Base-by-base conservation (phyloP, 371 early-diverging fungal species). In the Apophysomyces variabilis region DNA sequence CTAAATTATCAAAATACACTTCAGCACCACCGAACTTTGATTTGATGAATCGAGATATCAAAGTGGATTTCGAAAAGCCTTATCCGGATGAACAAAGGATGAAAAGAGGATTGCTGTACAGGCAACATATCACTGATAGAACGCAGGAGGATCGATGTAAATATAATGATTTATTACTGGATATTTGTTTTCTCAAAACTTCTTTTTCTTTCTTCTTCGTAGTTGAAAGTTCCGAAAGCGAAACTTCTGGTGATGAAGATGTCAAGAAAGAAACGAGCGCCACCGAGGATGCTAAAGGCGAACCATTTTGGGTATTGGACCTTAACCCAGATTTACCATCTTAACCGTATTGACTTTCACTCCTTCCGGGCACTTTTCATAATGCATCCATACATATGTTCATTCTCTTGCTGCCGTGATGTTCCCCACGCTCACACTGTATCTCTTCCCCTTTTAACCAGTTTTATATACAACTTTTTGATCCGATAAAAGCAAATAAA, bases 11-110 rank as follows among this genome's bases (percentile, higher is more conserved):
- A 6, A 82, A 82, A 58, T 82, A 82, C 58, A 79, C 80, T 1
- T 83, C 80, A 3, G 80, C 80, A 62, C 83, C 83, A 16, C 79
- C 80, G 35, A 80, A 80, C 12, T 83, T 83, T 61, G 80, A 80
- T 44, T 32, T 67, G 32, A 61, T 69, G 64, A 77, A 71, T 59
- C 72, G 66, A 36, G 77, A 83, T 60, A 58, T 71, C 35, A 75
- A 75, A 46, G 71, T 78, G 11, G 82, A 76, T 45, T 83, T 83
- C 64, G 80, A 83, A 44, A 83, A 83, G 38, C 84, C 84, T 13
- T 83, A 83, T 61, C 84, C 84, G 1, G 84, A 83, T 68, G 84
- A 83, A 65, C 80, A 83, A 45, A 70, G 78, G 14, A 83, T 83
- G 80, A 73, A 80, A 7, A 58, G 79, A 56, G 81, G 84, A 1